A percentile compares a stretch with the other conserved stretches of the same genome.
phyloP scores from a whole-genome alignment of 1,284 basidiomycete genomes.

The Boletus nobilissimus region DNA sequence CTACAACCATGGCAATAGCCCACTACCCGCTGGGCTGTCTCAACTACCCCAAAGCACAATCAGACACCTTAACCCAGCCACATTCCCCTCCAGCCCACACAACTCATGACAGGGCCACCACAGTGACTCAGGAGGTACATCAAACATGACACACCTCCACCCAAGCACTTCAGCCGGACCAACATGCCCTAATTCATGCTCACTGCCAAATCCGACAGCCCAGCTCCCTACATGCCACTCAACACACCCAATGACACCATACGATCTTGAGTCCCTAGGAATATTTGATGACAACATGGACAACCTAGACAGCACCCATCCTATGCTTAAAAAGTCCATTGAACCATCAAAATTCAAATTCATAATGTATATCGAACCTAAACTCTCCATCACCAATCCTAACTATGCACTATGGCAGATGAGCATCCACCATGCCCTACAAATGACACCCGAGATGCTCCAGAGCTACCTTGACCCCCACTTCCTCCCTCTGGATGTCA shows the following conservation, averaged over 20 bases:
- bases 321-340: background rate
- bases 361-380: background rate
- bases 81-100: background rate
- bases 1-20: background rate
- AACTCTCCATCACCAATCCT: background rate
- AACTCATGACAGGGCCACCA: background rate
- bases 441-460: background rate
- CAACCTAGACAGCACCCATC: background rate
- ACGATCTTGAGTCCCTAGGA: background rate
- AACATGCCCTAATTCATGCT: background rate
- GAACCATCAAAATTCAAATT: background rate
- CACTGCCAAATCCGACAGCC: background rate
- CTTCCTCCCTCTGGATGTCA: background rate
- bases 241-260: background rate
- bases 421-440: background rate
- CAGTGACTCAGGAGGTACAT: background rate
- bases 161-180: background rate
- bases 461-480: background rate
- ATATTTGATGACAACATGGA: background rate
- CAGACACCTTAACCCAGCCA: background rate
- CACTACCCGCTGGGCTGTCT: background rate
- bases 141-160: background rate
- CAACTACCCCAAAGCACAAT: background rate
- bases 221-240: background rate
- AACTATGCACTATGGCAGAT: background rate